These are phyloP conservation scores for Mycothermus thermophilus DNA, from an alignment of 495 filamentous ascomycete genomes.

Conservation along the genomic window DNA sequence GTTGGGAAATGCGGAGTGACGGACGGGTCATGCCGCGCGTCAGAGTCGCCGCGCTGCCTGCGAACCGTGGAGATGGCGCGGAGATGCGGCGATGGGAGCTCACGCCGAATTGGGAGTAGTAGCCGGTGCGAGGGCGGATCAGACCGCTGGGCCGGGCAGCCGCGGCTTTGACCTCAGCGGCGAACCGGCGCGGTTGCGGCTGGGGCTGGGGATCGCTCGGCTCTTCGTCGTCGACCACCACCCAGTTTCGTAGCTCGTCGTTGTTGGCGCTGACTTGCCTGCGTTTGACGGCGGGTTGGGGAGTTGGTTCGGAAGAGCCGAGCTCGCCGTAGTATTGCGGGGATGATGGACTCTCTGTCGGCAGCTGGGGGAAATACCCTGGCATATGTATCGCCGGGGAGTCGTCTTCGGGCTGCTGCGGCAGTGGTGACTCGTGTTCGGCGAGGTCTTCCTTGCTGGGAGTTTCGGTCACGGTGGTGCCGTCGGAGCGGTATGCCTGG, in stretches of 20 bases:
- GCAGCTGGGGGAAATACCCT: slow-evolving; percentile 8
- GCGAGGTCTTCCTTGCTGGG: slow-evolving; percentile 16
- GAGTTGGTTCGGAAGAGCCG: slow-evolving; percentile 30
- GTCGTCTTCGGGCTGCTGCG: slow-evolving; percentile 11
- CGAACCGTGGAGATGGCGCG: slow-evolving; percentile 25
- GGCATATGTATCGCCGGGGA: slow-evolving; percentile 3
- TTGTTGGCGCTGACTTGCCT: slow-evolving; percentile 34
- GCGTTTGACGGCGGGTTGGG: slow-evolving; percentile 35
- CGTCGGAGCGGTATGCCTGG: slow-evolving; percentile 41
- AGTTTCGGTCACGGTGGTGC: slow-evolving; percentile 12
- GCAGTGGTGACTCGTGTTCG: slow-evolving; percentile 14
- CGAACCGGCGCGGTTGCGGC: slow-evolving; percentile 10
- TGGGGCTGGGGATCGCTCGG: no score
- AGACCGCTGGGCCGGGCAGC: slow-evolving; percentile 4
- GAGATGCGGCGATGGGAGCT: slow-evolving; percentile 23
- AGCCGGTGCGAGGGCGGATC: slow-evolving; percentile 7
- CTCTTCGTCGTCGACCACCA: slow-evolving; percentile 55
- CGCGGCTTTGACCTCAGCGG: slow-evolving; percentile 5
- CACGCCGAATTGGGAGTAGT: slow-evolving; percentile 10
- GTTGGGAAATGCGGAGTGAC: slow-evolving; percentile 27
- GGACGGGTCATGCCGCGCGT: slow-evolving; percentile 13
- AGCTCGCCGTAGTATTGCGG: slow-evolving; percentile 16
- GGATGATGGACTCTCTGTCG: slow-evolving; percentile 7
- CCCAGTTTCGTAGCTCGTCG: slow-evolving; percentile 57
- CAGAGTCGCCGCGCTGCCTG: slow-evolving; percentile 9